Conservation (phyloP, 2,329 filamentous ascomycete genomes). For the Penicillium sp. region DNA sequence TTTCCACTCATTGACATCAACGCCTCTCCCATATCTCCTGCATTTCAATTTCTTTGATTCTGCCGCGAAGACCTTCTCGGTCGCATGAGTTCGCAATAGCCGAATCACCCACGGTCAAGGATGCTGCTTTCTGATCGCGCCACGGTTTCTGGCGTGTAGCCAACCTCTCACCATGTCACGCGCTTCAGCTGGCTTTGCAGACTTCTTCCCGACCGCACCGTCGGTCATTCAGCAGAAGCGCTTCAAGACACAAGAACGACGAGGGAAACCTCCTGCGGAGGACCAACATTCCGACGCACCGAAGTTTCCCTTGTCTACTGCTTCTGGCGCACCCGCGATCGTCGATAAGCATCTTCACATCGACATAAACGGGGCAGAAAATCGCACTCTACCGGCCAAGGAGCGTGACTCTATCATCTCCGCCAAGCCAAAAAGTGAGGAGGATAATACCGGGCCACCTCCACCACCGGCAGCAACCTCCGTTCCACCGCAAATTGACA, state of each 20-base stretch:
- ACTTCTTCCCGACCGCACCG: conserved; percentile 79
- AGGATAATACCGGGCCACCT: conserved; percentile 59
- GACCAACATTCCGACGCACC: conserved; percentile 15
- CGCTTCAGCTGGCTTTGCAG: conserved; percentile 74
- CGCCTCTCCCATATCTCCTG: not conserved
- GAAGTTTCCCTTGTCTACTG: conserved; percentile 4
- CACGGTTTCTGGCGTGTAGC: conserved; percentile 41
- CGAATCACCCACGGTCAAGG: conserved; percentile 30
- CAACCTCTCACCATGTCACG: conserved; percentile 67
- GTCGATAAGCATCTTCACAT: conserved; percentile 16
- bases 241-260: conserved; percentile 53
- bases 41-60: conserved; percentile 3
- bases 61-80: conserved; percentile 13
- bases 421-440: conserved; percentile 62
- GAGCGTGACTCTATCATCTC: conserved; percentile 70
- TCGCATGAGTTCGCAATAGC: conserved; percentile 23
- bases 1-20: not conserved
- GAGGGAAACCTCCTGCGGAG: conserved; percentile 46
- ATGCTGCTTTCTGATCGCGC: conserved; percentile 40
- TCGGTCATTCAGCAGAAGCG: conserved; percentile 54
- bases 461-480: conserved; percentile 54
- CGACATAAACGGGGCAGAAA: conserved; percentile 13
- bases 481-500: conserved; percentile 51
- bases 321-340: conserved; percentile 12
- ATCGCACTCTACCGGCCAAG: conserved; percentile 42